A percentile compares a stretch with the other conserved stretches of the same genome.
These are phyloP conservation scores for Fomitopsis pulvina DNA, from an alignment of 768 basidiomycete genomes.

Conservation along the genomic window DNA sequence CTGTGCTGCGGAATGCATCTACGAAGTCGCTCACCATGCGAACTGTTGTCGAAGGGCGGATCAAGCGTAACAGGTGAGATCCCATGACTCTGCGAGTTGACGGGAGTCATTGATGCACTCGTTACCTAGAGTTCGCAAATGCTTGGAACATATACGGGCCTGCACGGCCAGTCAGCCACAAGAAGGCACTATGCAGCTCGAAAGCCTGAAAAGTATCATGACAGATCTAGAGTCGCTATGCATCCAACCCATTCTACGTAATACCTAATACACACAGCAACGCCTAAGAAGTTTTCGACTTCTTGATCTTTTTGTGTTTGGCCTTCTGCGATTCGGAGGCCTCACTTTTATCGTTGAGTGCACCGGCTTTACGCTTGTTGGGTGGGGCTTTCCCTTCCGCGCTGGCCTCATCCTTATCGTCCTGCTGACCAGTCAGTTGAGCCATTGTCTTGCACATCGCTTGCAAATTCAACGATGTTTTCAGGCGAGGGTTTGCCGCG, in stretches of 20 bases:
- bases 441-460: constrained; percentile 61
- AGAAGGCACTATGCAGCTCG: not conserved
- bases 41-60: constrained; percentile 41
- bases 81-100: not conserved
- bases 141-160: constrained; percentile 19
- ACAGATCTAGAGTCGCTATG: not conserved
- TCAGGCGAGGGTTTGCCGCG: constrained; percentile 49
- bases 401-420: constrained; percentile 12
- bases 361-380: constrained; percentile 23
- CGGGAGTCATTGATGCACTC: not conserved
- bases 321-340: constrained; percentile 25
- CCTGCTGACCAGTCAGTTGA: constrained; percentile 12
- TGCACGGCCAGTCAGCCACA: not conserved
- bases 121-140: constrained; percentile 22
- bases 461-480: constrained; percentile 52
- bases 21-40: constrained; percentile 48
- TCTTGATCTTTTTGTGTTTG: constrained; percentile 42
- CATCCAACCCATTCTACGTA: not conserved
- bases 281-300: constrained; percentile 8
- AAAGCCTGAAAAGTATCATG: not conserved
- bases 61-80: constrained; percentile 41
- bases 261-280: constrained; percentile 1
- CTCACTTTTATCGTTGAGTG: constrained; percentile 9
- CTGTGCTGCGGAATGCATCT: constrained; percentile 56
- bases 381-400: constrained; percentile 19